Conservation (phyloP, 306 rosid genomes). For the Begonia masoniana region DNA sequence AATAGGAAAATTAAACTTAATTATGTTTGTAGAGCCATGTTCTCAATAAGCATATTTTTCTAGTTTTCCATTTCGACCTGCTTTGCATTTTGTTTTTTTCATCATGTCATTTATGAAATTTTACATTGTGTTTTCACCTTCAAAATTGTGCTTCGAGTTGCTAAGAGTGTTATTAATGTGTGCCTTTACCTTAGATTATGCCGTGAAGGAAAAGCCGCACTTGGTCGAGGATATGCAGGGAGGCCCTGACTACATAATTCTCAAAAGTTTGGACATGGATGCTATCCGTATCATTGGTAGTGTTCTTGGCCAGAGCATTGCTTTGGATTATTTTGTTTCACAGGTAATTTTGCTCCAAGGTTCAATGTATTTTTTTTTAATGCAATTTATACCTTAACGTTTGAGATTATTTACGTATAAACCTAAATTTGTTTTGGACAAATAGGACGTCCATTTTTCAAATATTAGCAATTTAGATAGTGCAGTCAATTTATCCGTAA, state of each 20-base stretch:
- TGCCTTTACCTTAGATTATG: slow-evolving; percentile 49
- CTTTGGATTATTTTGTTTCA: slow-evolving; percentile 93
- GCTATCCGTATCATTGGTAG: slow-evolving; percentile 88
- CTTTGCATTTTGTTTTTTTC: neutral
- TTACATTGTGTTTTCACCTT: neutral
- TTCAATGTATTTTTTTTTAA: neutral
- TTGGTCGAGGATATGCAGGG: slow-evolving; percentile 78
- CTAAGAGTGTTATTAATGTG: neutral
- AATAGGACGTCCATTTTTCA: too few species aligned
- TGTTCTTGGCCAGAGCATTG: slow-evolving; percentile 96
- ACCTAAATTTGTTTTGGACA: too few species aligned
- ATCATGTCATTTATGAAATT: neutral
- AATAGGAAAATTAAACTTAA: too few species aligned
- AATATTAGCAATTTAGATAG: too few species aligned
- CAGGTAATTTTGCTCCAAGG: slow-evolving; percentile 33
- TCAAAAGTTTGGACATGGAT: slow-evolving; percentile 72
- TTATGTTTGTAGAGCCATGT: too few species aligned
- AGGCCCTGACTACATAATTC: slow-evolving; percentile 83
- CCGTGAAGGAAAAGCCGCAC: slow-evolving; percentile 72
- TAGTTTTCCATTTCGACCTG: neutral
- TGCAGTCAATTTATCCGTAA: too few species aligned
- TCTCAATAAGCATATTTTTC: too few species aligned
- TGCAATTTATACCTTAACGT: neutral
- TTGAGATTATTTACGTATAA: too few species aligned
- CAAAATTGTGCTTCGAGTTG: neutral